Evolutionary conservation across 805 yeast species (phyloP).

Genomic region (Zygoascus bituminiphila): DNA sequence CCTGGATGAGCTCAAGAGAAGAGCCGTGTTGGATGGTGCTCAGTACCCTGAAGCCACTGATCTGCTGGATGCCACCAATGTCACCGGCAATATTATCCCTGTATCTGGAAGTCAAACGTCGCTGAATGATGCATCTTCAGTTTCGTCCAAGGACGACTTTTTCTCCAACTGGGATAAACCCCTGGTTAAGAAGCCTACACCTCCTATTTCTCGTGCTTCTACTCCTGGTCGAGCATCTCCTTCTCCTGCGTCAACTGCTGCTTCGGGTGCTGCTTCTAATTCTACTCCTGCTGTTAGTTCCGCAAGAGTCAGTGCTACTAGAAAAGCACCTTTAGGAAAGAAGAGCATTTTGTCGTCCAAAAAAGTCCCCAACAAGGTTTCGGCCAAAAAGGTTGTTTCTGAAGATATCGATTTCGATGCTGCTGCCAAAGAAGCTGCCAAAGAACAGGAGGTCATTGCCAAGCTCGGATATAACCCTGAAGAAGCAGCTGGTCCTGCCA

Average conservation of each 20-base stretch:
- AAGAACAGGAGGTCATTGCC: slow-evolving; percentile 61
- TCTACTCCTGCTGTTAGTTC: slow-evolving; percentile 17
- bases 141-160: slow-evolving; percentile 59
- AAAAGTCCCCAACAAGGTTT: slow-evolving; percentile 20
- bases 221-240: slow-evolving; percentile 23
- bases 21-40: slow-evolving; percentile 55
- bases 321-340: slow-evolving; percentile 12
- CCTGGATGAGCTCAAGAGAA: slow-evolving; percentile 67
- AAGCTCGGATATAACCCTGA: slow-evolving; percentile 38
- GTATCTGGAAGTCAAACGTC: slow-evolving; percentile 25
- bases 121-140: neutral
- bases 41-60: slow-evolving; percentile 65
- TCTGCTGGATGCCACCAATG: slow-evolving; percentile 2
- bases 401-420: slow-evolving; percentile 55
- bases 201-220: slow-evolving; percentile 32
- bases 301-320: slow-evolving; percentile 5
- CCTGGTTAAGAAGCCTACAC: slow-evolving; percentile 31
- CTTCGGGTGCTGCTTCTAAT: slow-evolving; percentile 10
- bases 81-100: slow-evolving; percentile 18
- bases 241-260: slow-evolving; percentile 7
- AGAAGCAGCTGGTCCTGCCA: slow-evolving; percentile 8
- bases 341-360: slow-evolving; percentile 26
- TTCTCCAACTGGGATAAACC: slow-evolving; percentile 90
- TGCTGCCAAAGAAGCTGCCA: slow-evolving; percentile 69
- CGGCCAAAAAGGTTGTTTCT: slow-evolving; percentile 28